Base-by-base conservation (phyloP, 2,329 filamentous ascomycete genomes). In the Ophiosphaerella korrae region DNA sequence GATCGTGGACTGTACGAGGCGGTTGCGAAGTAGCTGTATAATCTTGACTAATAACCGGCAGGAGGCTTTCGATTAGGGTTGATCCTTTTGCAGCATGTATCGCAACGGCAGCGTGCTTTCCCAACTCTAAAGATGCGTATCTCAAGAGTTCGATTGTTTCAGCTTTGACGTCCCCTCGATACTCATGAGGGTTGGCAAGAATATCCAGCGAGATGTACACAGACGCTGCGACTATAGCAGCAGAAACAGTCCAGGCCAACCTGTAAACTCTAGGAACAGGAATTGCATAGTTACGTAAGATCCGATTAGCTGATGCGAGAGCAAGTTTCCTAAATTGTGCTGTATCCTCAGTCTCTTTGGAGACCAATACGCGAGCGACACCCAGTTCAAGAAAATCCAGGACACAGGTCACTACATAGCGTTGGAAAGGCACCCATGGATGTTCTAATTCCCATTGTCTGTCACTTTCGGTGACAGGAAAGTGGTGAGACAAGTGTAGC, bases 361-460 rank as follows among this genome's bases (percentile, higher is more conserved):
- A 45, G 5, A 39, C 37, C 16, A 55, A 31, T 5, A 52, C 50
- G 12, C 52, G 50, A 21, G 52, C 38, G 23, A 55, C 52, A 11
- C 49, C 41, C 26, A 55, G 29, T 32, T 49, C n/a, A 14, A 53
- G 12, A 34, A 55, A 53, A 18, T 55, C 49, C 23, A 55, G 21
- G 14, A 55, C 50, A n/a, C 33, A 45, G 16, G 46, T 45, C 18
- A 53, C 45, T 5, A 49, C 41, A 21, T 55, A 55, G 13, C 52
- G 49, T 38, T 55, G 52, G 12, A 55, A 52, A n/a, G 52, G 39
- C 18, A 55, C 48, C 52, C 50, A 55, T n/a, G 38, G 38, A 24
- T 55, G 35, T 34, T 53, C 38, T 7, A 23, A 21, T 26, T 55
- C 52, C 52, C 52, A 53, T 29, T 48, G 35, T n/a, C 33, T 18